Percentiles rank a stretch among this genome's conserved stretches.
phyloP scores from a whole-genome alignment of 352 stramenopile species.

The Albugo candida region DNA sequence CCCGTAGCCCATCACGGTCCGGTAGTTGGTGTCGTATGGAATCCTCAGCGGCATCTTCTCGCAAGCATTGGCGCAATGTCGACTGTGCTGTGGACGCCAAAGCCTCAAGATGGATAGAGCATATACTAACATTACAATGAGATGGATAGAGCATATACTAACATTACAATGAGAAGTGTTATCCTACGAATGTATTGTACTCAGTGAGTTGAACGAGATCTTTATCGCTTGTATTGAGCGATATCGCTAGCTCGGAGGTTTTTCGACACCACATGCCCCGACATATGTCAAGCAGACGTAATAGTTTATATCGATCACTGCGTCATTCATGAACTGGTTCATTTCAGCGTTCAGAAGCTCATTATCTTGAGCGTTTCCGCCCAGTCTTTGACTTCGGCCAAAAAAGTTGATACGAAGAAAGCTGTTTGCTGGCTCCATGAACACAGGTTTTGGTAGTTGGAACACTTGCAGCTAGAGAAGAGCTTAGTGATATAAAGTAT shows the following conservation, averaged over 20 bases:
- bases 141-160: not conserved
- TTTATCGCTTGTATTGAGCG: no score
- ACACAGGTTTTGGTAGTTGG: constrained; percentile 20
- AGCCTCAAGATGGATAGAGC: not conserved
- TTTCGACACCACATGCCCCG: constrained; percentile 1
- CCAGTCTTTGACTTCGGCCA: constrained; percentile 29
- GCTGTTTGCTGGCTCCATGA: constrained; percentile 16
- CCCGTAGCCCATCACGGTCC: constrained; percentile 38
- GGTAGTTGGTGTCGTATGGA: constrained; percentile 56
- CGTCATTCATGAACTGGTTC: constrained; percentile 13
- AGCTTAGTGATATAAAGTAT: not conserved
- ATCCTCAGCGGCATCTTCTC: constrained; percentile 66
- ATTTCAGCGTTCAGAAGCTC: constrained; percentile 21
- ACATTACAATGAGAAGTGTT: no score
- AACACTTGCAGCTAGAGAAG: constrained; percentile 29
- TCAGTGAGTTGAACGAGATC: no score
- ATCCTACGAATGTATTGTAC: no score
- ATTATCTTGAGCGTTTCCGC: constrained; percentile 17
- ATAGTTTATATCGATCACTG: constrained; percentile 17
- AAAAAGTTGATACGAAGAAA: constrained; percentile 38
- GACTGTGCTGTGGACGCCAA: constrained; percentile 48
- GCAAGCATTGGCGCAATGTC: constrained; percentile 51
- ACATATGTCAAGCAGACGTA: constrained; percentile 70
- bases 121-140: no score
- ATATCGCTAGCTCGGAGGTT: no score